Conservation (phyloP, 1,139 yeast genomes). For the Kazachstania sp. region DNA sequence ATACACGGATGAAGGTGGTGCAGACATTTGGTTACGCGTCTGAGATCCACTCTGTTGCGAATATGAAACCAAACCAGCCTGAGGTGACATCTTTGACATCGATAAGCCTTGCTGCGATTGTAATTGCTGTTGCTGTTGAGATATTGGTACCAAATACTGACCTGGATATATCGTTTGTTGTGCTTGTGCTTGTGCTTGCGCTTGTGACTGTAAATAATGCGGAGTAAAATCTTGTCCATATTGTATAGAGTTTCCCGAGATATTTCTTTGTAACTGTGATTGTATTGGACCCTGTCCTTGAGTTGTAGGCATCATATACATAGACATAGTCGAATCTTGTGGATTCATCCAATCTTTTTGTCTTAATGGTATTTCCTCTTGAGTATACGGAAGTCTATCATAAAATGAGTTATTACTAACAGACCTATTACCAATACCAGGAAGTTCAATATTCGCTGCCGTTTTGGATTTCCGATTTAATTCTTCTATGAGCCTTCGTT, state of each 20-base stretch:
- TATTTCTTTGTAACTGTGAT: constrained; percentile 1
- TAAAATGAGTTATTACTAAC: constrained; percentile 1
- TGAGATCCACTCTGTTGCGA: background rate
- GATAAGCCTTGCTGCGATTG: constrained; percentile 8
- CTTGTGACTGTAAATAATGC: background rate
- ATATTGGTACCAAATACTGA: background rate
- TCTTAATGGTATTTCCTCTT: background rate
- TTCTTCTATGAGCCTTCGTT: constrained; percentile 16
- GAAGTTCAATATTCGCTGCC: constrained; percentile 1
- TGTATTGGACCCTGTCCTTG: background rate
- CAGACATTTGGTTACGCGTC: background rate
- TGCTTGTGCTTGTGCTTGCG: background rate
- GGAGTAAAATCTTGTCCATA: background rate
- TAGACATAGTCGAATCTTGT: background rate
- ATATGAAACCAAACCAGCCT: constrained; percentile 3
- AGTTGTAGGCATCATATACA: background rate
- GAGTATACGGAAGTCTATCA: background rate
- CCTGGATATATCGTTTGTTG: background rate
- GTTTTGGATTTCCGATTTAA: constrained; percentile 7
- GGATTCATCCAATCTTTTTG: background rate
- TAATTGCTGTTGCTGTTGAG: constrained; percentile 2
- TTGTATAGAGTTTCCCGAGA: background rate
- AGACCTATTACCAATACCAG: background rate
- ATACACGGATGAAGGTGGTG: constrained; percentile 1
- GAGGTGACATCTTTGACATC: background rate